Conservation (phyloP, 2,329 filamentous ascomycete species). For the Calonectria ilicicola region DNA sequence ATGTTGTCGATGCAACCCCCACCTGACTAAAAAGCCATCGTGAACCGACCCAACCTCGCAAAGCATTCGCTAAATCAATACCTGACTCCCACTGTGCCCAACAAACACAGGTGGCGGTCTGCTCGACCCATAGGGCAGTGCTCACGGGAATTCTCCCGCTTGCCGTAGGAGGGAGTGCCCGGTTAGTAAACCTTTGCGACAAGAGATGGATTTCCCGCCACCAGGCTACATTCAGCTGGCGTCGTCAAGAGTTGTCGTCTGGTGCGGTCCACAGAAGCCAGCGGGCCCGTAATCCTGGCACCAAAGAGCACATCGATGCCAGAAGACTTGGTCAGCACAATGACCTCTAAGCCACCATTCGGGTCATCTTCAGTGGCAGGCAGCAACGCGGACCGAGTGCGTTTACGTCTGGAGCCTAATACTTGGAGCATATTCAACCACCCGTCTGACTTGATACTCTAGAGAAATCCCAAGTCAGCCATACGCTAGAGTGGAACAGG, state of each 20-base stretch:
- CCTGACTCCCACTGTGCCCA: neutral
- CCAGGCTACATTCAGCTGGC: neutral
- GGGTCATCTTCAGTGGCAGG: neutral
- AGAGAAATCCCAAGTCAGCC: constrained; percentile 8
- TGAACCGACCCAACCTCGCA: constrained; percentile 3
- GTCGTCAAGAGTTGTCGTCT: neutral
- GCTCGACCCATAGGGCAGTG: constrained; percentile 24
- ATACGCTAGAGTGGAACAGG: neutral
- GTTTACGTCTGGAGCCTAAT: neutral
- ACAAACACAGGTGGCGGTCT: neutral
- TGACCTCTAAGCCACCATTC: constrained; percentile 17
- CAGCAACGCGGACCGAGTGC: neutral
- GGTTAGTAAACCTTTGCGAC: neutral
- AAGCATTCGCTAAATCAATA: neutral
- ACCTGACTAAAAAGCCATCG: constrained; percentile 9
- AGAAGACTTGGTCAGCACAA: constrained; percentile 9
- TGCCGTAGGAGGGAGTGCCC: neutral
- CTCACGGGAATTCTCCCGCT: constrained; percentile 1
- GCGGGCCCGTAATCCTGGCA: neutral
- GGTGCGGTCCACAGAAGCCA: neutral
- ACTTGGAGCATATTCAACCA: constrained; percentile 1
- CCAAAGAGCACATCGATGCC: constrained; percentile 9
- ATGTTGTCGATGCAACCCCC: neutral
- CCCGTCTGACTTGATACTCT: neutral
- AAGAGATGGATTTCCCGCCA: neutral